Evolutionary conservation across 108 stramenopile genomes (phyloP), one percentile per base, ranked within the genome.

Genomic region (Cyclotella distinguenda): DNA sequence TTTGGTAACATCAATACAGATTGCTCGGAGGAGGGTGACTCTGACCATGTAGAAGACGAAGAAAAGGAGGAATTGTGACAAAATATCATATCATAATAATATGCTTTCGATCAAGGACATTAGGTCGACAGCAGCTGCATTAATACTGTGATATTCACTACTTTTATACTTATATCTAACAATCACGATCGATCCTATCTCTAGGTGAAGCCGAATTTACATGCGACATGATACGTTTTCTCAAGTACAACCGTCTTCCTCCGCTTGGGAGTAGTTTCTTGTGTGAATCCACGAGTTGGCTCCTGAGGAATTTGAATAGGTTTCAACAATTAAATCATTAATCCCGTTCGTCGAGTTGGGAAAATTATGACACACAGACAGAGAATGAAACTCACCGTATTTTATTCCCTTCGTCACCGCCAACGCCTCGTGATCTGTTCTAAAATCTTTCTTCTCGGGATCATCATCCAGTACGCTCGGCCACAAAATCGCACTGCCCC

Each of bases 401-500:
- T 87, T 87, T 12, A 73, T 35, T 15, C 86, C 86, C 31, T 77
- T 82, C 6, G 47, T 31, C 10, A 85, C 84, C 21, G 82, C 78
- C 34, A 84, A 35, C 6, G 83, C 83, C 58, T 79, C 82, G 46
- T 87, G 87, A 15, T 71, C 56, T 1, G 87, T 88, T 33, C 84
- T 69, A 21, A 21, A 12, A 66, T 88, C 87, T 49, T 69, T 73
- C 31, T 34, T 26, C 31, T 78, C 62, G 7, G 81, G 81, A 10
- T 81, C 59, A 12, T 81, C 66, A 57, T 86, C 68, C 49, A 82
- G 32, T 1, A 83, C 82, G 23, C 52, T 60, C 2, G 87, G 87
- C 87, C 87, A 86, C 30, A 95, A 39, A 40, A 88, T 52, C 2
- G 88, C 90, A 35, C 78, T 50, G 8, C 91, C 89, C 59, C 65